Percentiles rank a stretch among this genome's conserved stretches.
These are phyloP conservation scores for Annona squamosa DNA, from an alignment of 164 flowering plant genomes.

Conservation along the genomic window DNA sequence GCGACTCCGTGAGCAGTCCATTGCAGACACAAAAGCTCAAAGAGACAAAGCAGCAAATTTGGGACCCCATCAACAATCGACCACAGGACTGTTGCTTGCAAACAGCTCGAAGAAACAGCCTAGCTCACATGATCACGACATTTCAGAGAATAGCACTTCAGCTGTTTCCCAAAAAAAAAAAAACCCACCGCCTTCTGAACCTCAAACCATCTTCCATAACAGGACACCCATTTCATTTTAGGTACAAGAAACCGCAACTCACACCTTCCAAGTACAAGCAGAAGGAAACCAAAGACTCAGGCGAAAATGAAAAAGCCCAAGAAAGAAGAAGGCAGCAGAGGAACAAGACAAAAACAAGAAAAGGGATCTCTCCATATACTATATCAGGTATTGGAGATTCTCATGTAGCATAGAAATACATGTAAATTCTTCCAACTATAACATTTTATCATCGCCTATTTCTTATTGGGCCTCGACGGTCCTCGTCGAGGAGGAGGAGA, in stretches of 20 bases:
- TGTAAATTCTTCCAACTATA: not conserved
- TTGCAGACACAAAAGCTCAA: not conserved
- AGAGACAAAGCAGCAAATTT: not conserved
- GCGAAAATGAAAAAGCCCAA: not conserved
- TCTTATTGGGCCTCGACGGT: conserved; percentile 21
- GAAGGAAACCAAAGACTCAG: conserved; percentile 7
- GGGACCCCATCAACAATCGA: not conserved
- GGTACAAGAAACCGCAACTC: conserved; percentile 7
- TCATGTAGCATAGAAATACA: not conserved
- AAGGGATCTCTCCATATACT: not conserved
- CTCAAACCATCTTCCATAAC: not conserved
- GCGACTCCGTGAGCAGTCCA: not conserved
- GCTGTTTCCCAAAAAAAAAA: not conserved
- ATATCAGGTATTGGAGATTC: not conserved
- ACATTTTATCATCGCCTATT: not conserved
- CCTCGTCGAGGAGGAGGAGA: conserved; percentile 5
- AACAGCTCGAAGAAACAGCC: not conserved
- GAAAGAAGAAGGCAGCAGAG: not conserved
- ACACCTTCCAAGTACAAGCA: not conserved
- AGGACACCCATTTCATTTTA: conserved; percentile 8
- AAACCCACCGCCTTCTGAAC: not conserved
- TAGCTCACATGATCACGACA: not conserved
- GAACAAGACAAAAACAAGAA: not conserved
- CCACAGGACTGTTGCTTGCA: not conserved
- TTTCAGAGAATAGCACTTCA: not conserved